These are phyloP conservation scores for Xylariaceae sp. DNA, from an alignment of 2,329 filamentous ascomycete species.

Conservation along the genomic window DNA sequence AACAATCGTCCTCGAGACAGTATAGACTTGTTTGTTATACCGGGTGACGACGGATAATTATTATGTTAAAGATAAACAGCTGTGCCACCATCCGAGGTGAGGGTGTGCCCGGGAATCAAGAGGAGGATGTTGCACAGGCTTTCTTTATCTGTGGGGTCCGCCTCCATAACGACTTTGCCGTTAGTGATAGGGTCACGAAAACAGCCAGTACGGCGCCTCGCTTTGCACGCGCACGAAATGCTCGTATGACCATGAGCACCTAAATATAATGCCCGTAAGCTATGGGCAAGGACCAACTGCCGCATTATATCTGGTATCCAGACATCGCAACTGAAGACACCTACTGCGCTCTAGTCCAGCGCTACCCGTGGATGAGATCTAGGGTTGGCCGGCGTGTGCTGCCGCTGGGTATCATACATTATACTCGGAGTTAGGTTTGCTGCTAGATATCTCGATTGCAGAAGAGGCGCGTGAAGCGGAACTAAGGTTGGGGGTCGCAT, in stretches of 20 bases:
- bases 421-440: neutral
- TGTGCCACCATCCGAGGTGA: neutral
- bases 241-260: constrained; percentile 6
- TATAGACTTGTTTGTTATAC: too few species aligned
- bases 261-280: neutral
- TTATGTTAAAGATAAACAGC: neutral
- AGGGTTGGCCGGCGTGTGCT: constrained; percentile 1
- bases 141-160: neutral
- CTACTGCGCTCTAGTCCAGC: neutral
- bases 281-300: neutral
- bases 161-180: constrained; percentile 1
- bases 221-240: constrained; percentile 1
- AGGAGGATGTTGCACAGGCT: neutral
- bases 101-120: neutral
- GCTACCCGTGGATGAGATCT: neutral
- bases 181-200: neutral
- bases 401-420: neutral
- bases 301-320: constrained; percentile 9
- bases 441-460: neutral
- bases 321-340: neutral
- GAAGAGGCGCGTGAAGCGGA: neutral
- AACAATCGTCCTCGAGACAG: too few species aligned
- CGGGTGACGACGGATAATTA: too few species aligned
- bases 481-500: neutral
- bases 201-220: neutral